Percentiles rank a stretch among this genome's conserved stretches.
phyloP scores from a whole-genome alignment of 495 filamentous ascomycete species.

The Penicillium nucicola region DNA sequence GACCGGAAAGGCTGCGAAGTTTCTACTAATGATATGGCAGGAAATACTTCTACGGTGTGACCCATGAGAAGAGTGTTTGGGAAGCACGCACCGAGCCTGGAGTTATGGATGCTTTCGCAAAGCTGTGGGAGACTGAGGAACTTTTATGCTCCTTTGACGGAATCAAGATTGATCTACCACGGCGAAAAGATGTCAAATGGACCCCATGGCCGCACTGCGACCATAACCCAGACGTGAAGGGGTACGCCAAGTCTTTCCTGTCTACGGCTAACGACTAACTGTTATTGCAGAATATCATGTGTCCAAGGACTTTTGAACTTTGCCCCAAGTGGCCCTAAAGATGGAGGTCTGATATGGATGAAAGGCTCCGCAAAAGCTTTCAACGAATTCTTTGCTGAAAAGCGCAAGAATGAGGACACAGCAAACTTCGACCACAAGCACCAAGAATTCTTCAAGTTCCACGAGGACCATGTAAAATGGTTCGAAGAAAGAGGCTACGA shows the following conservation, averaged over 20 bases:
- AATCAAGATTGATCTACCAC: slow-evolving; percentile 32
- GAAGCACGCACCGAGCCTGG: slow-evolving; percentile 39
- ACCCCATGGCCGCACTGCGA: slow-evolving; percentile 41
- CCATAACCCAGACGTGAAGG: slow-evolving; percentile 35
- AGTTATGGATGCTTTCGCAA: slow-evolving; percentile 36
- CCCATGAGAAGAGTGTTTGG: slow-evolving; percentile 32
- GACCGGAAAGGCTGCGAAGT: no score
- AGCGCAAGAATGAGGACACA: slow-evolving; percentile 24
- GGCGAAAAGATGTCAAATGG: slow-evolving; percentile 26
- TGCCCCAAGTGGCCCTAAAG: slow-evolving; percentile 37
- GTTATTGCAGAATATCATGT: slow-evolving; percentile 15
- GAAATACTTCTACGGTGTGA: slow-evolving; percentile 10
- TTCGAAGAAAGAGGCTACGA: slow-evolving; percentile 38
- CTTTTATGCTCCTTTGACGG: slow-evolving; percentile 39
- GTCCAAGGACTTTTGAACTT: slow-evolving; percentile 39
- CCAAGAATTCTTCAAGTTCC: slow-evolving; percentile 35
- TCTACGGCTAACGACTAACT: not conserved
- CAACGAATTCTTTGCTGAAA: slow-evolving; percentile 38
- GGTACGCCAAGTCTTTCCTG: slow-evolving; percentile 6
- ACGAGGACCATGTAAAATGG: slow-evolving; percentile 34
- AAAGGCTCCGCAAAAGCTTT: slow-evolving; percentile 36
- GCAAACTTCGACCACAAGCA: slow-evolving; percentile 29
- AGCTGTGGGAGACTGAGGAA: slow-evolving; percentile 41
- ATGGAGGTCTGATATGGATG: slow-evolving; percentile 40
- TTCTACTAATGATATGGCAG: not conserved